Evolutionary conservation across 2,329 filamentous ascomycete species (phyloP), one percentile per base, ranked within the genome.

Genomic region (Trichoderma cornu-damae): DNA sequence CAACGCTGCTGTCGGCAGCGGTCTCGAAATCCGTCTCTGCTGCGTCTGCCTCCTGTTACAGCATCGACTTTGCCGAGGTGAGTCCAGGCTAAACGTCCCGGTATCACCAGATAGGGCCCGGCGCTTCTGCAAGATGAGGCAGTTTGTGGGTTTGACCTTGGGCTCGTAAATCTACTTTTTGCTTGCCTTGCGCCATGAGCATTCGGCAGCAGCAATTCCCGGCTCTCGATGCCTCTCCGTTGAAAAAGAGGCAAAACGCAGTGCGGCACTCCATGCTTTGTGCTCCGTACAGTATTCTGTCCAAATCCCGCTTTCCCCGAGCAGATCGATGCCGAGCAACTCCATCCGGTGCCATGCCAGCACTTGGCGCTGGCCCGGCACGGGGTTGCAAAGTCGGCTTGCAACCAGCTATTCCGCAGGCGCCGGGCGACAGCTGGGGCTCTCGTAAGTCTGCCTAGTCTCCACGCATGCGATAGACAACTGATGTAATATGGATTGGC

Each of bases 111-210:
- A 52, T 52, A 14, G 26, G 12, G 7, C 26, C 18, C 8, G 0
- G 28, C 18, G 28, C 28, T 43, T 43, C 18, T 52, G 49, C 49
- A 52, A 52, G 37, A 43, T 52, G 38, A 52, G 30, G 49, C 38
- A 43, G 40, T 30, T n/a, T 22, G 11, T 24, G 6, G 22, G 3
- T 5, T 24, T 43, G 20, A 26, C 26, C 12, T 43, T 22, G 22
- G 6, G 40, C 7, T n/a, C n/a, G n/a, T n/a, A n/a, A n/a, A 1
- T 43, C 8, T 20, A n/a, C n/a, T 16, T 6, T 12, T 5, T n/a
- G n/a, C 40, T 43, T 24, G 12, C 32, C 14, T 34, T 11, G 12
- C 14, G 12, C 32, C 12, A 34, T 34, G 14, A 14, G 32, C 32
- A 34, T 12, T 11, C 32, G 14, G 4, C 32, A 14, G 32, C 32